Base-by-base conservation (phyloP, 352 stramenopile genomes). In the Phytophthora constricta region DNA sequence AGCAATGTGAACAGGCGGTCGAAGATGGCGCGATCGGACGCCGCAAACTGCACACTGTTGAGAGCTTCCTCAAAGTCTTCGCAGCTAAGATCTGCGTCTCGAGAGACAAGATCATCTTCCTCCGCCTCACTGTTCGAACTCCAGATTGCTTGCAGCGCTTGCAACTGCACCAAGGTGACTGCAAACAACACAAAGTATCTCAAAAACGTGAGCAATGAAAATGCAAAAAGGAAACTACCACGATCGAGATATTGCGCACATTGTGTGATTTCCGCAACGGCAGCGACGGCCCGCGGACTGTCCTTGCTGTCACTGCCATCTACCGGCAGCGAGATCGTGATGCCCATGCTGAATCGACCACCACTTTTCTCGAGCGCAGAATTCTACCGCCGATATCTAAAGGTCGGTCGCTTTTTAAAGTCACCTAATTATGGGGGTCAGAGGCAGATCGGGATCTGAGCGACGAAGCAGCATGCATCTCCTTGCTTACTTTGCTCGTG, bases 1-100 rank as follows among this genome's bases (percentile, higher is more conserved):
- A 92, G 53, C 34, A 92, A 70, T 13, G 70, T 83, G 46, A 92
- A 89, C 27, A 92, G 33, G 3, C 66, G 76, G 23, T 89, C 76
- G 22, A 89, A 72, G 46, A 92, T 84, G 10, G 62, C 67, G 26
- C 78, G 65, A 41, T 89, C 84, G 0, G 72, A 82, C 9, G 66
- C 55, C 3, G 62, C 72, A 53, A 92, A 80, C 23, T 79, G 68
- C 43, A 74, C 71, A 22, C 49, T 63, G n/a, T 87, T 70, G 2
- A 92, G 34, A 0, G 77, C 78, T 10, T 63, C 45, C 14, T 71
- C 64, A 47, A 90, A 90, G 5, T 70, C 58, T 1, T 58, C 61
- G 17, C 49, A 57, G 31, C 50, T 63, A 23, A 92, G 46, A 62
- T 90, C 74, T 5, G 80, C 67, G 41, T 78, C 75, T 33, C 26